Base-by-base conservation (phyloP, 129 eudicot species). In the Escallonia herrerae region DNA sequence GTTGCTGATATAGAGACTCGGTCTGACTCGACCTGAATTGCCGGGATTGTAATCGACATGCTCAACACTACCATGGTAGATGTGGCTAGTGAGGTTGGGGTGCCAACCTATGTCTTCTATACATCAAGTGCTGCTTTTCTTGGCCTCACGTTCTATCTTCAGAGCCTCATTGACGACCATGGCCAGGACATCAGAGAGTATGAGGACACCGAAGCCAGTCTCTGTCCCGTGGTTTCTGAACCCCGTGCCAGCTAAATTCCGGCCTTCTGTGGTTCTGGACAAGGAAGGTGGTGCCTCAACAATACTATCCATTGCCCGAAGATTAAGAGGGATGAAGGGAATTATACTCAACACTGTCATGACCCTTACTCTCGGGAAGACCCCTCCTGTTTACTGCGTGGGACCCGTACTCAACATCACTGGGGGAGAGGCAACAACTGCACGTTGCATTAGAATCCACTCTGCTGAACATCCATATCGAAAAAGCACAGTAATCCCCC, bases 31-130 rank as follows among this genome's bases (percentile, higher is more conserved):
- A 64, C 69, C 13, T 40, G 60, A 5, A n/a, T 52, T 6, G 70
- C 47, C 4, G 70, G 59, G 1, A 50, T 65, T 5, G 59, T 65
- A 9, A 59, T 52, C 3, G 70, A 65, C 44, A 0, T 65, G 7
- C 0, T 65, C 4, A 50, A 47, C 4, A 40, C 41, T 4, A 15
- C 11, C 42, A 8, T 65, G 0, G 51, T 65, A 5, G 70, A 65
- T 33, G 41, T 65, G 4, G 70, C 49, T 0, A 40, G 50, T 40
- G 70, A 65, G 9, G 40, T 65, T 1, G 41, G 5, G 2, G 40
- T 40, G 8, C 70, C 70, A 3, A 65, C 70, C 5, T 65, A 65
- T 42, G 50, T 65, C 2, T 65, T 47, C 22, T 64, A 4, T n/a
- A 55, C 56, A 0, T 45, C 56, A 4, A 43, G 44, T 6, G 56